Conservation (phyloP, 148 eudicot species). For the Vaccinium corymbosum region DNA sequence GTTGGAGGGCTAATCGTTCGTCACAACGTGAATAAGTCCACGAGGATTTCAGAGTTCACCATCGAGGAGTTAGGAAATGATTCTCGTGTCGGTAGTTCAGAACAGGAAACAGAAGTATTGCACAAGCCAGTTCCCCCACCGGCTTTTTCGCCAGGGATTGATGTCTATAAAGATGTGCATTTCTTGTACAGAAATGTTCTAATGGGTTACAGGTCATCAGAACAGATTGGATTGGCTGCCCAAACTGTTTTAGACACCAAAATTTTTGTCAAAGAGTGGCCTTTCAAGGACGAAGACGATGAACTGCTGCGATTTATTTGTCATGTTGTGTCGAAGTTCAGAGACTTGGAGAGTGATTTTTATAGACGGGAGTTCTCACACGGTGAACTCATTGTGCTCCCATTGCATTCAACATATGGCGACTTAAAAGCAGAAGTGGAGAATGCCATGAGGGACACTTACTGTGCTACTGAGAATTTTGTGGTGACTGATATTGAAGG, state of each 20-base stretch:
- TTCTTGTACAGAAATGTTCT: constrained; percentile 44
- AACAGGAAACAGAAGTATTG: constrained; percentile 21
- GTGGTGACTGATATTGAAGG: constrained; percentile 39
- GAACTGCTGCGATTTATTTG: constrained; percentile 59
- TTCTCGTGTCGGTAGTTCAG: constrained; percentile 13
- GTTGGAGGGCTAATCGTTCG: constrained; percentile 53
- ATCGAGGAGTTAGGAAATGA: constrained; percentile 35
- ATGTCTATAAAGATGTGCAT: constrained; percentile 43
- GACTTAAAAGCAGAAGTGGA: constrained; percentile 53
- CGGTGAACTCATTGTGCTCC: constrained; percentile 51
- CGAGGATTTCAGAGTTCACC: constrained; percentile 51
- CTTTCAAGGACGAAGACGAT: constrained; percentile 52
- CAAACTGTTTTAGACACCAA: constrained; percentile 63
- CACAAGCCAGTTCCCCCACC: constrained; percentile 6
- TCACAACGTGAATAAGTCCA: constrained; percentile 45
- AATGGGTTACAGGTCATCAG: constrained; percentile 32
- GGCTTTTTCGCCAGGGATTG: constrained; percentile 23
- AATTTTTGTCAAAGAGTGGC: constrained; percentile 72
- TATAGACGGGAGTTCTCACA: constrained; percentile 21
- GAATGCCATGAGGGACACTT: constrained; percentile 67
- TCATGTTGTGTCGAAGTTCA: constrained; percentile 32
- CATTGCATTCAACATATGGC: constrained; percentile 54
- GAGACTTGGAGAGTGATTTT: constrained; percentile 26
- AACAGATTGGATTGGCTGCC: constrained; percentile 35
- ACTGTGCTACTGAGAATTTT: constrained; percentile 41